Conservation (phyloP, 23 red algal genomes). For the Gracilaria vermiculophylla region DNA sequence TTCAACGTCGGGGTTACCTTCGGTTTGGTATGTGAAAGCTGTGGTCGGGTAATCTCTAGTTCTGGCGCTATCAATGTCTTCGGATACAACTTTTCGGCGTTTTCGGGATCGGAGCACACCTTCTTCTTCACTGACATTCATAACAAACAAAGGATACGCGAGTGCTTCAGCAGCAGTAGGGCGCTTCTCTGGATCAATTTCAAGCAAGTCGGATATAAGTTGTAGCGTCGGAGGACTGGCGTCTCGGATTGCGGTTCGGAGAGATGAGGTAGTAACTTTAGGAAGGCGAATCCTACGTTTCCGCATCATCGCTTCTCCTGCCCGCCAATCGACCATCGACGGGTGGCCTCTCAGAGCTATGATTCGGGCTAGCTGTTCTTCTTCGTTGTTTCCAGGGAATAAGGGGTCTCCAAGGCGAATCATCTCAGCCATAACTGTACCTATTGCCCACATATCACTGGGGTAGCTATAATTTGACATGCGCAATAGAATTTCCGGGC, state of each 20-base stretch:
- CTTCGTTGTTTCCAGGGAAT: slow-evolving; percentile 86
- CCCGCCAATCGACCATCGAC: slow-evolving; percentile 40
- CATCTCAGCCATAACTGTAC: slow-evolving; percentile 88
- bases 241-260: neutral
- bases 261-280: slow-evolving; percentile 22
- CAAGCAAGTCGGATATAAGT: slow-evolving; percentile 52
- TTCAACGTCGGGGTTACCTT: neutral
- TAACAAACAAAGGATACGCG: slow-evolving; percentile 40
- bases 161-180: slow-evolving; percentile 55
- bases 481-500: slow-evolving; percentile 86
- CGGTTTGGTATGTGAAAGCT: neutral
- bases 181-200: slow-evolving; percentile 39
- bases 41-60: slow-evolving; percentile 7
- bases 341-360: slow-evolving; percentile 71
- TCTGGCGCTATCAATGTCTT: slow-evolving; percentile 29
- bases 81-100: neutral
- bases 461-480: slow-evolving; percentile 76
- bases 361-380: slow-evolving; percentile 77
- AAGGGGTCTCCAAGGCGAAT: slow-evolving; percentile 73
- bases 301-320: slow-evolving; percentile 30
- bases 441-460: slow-evolving; percentile 95
- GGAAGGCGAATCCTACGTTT: slow-evolving; percentile 42
- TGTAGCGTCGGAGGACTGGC: slow-evolving; percentile 41
- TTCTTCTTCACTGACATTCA: neutral
- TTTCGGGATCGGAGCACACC: neutral